Conservation (phyloP, 176 grass and related monocot species). For the Typha latifolia region DNA sequence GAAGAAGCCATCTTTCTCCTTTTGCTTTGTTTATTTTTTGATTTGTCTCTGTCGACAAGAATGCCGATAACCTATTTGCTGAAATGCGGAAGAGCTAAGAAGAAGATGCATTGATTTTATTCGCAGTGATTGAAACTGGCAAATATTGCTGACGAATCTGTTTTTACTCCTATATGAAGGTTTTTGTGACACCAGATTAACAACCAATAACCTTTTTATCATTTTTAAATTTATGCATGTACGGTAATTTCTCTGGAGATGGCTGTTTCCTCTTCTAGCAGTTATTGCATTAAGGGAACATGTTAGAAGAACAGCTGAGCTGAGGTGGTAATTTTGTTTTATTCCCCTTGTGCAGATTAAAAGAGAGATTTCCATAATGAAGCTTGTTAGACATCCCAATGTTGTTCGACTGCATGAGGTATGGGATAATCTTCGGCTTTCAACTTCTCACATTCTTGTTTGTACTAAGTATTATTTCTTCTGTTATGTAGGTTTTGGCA, state of each 20-base stretch:
- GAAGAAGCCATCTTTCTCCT: background rate
- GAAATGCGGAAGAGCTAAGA: background rate
- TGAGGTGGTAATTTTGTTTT: background rate
- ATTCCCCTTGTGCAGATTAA: constrained; percentile 63
- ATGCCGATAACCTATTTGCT: background rate
- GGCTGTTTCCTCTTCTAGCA: no score
- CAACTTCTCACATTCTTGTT: background rate
- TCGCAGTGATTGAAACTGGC: no score
- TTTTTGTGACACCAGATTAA: no score
- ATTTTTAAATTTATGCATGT: no score
- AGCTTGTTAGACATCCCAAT: constrained; percentile 95
- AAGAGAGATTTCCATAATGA: constrained; percentile 99
- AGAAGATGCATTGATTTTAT: background rate
- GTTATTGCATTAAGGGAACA: background rate
- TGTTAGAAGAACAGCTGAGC: background rate
- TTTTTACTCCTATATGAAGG: no score
- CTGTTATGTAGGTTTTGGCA: constrained; percentile 79
- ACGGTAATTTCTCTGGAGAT: no score
- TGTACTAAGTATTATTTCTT: background rate
- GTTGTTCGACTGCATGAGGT: constrained; percentile 84
- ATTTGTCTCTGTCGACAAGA: background rate
- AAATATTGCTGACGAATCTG: no score
- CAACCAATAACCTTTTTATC: no score
- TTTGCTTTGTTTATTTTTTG: no score
- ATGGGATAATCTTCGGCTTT: constrained; percentile 9